Evolutionary conservation across 129 eudicot species (phyloP).

Genomic region (Tagetes erecta): DNA sequence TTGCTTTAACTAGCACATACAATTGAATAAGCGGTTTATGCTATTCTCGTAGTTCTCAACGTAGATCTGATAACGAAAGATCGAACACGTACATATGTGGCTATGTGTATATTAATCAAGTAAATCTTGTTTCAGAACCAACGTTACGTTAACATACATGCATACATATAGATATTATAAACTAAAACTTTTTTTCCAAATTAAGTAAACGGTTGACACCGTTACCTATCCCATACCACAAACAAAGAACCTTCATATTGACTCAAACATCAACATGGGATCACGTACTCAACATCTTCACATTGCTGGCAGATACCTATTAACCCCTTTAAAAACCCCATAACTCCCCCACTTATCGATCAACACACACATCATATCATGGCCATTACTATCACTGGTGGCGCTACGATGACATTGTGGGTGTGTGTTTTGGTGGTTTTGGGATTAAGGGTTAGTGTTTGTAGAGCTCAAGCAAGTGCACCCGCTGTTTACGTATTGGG

Average conservation of each 20-base stretch:
- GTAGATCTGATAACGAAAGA: too few species aligned
- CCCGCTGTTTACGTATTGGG: constrained; percentile 61
- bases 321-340: constrained; percentile 23
- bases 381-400: background rate
- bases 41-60: too few species aligned
- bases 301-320: too few species aligned
- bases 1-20: too few species aligned
- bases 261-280: constrained; percentile 8
- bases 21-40: too few species aligned
- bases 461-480: constrained; percentile 17
- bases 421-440: constrained; percentile 20
- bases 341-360: constrained; percentile 2
- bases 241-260: background rate
- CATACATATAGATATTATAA: too few species aligned
- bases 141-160: too few species aligned
- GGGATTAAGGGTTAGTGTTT: background rate
- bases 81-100: too few species aligned
- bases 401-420: constrained; percentile 6
- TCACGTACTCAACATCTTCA: too few species aligned
- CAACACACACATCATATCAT: background rate
- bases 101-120: too few species aligned
- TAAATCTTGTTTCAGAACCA: too few species aligned
- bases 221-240: constrained; percentile 13
- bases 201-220: constrained; percentile 21
- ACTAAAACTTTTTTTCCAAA: background rate